A percentile compares a stretch with the other conserved stretches of the same genome.
Conservation (phyloP, 2,329 filamentous ascomycete genomes). For the Blastomyces parvus region DNA sequence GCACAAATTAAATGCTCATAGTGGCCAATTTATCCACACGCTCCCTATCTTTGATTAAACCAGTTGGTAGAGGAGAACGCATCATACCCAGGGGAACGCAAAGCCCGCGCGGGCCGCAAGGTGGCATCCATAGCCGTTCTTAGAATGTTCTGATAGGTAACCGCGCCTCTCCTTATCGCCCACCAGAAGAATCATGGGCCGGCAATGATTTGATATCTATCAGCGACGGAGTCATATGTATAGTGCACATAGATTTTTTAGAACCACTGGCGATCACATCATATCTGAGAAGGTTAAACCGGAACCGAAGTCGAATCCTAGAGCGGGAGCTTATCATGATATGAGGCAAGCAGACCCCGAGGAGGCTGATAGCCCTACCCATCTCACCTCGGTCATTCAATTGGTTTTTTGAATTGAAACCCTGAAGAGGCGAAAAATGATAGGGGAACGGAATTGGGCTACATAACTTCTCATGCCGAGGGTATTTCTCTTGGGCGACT, state of each 20-base stretch:
- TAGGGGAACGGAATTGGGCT: not conserved
- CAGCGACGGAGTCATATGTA: not conserved
- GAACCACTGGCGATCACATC: not conserved
- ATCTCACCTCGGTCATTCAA: not conserved
- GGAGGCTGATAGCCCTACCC: not conserved
- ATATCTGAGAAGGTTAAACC: not conserved
- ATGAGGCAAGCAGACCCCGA: not conserved
- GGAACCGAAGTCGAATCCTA: not conserved
- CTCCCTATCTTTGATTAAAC: not conserved
- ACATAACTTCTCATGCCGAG: not conserved
- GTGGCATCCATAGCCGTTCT: too few species aligned
- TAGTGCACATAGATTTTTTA: too few species aligned
- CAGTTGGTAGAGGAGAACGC: not conserved
- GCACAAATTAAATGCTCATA: too few species aligned
- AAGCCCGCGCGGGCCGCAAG: not conserved
- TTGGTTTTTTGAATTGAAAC: not conserved
- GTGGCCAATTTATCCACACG: too few species aligned
- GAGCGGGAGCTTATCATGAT: not conserved
- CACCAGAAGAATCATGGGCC: not conserved
- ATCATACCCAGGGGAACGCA: not conserved
- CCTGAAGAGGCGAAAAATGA: not conserved
- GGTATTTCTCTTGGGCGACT: not conserved
- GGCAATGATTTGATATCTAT: not conserved
- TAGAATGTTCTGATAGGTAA: not conserved
- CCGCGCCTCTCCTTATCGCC: not conserved